A percentile compares a stretch with the other conserved stretches of the same genome.
Evolutionary conservation across 208 protist species (phyloP).

Genomic region (Trypanosoma brucei): DNA sequence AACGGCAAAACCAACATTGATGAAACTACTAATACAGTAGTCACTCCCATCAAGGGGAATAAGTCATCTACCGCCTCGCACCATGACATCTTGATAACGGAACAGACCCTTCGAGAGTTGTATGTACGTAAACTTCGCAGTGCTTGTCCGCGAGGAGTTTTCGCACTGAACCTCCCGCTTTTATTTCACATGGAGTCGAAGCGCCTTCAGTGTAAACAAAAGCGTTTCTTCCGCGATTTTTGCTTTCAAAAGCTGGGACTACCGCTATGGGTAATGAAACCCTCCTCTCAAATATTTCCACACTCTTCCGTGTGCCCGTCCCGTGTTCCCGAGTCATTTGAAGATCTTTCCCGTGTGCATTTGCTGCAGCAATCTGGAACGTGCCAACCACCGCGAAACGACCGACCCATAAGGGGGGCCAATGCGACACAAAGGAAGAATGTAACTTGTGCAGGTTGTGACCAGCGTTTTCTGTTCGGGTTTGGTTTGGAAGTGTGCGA

Average conservation of each 20-base stretch:
- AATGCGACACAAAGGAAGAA: conserved; percentile 1
- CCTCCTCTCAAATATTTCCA: conserved; percentile 18
- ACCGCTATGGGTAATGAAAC: conserved; percentile 27
- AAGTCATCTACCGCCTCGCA: too few relatives aligned
- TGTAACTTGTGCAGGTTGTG: conserved; percentile 14
- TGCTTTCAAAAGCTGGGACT: conserved; percentile 17
- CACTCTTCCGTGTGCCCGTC: conserved; percentile 20
- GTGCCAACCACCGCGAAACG: background rate
- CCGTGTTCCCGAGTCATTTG: conserved; percentile 4
- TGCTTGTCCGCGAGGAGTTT: conserved; percentile 3
- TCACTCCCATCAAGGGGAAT: too few relatives aligned
- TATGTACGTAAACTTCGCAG: conserved; percentile 20
- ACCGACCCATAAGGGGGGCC: background rate
- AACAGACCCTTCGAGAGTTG: background rate
- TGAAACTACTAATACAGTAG: too few relatives aligned
- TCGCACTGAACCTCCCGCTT: conserved; percentile 9
- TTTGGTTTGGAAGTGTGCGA: conserved; percentile 12
- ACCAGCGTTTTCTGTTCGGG: conserved; percentile 16
- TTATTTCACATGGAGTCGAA: conserved; percentile 20
- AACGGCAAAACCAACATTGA: too few relatives aligned
- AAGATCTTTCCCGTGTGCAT: conserved; percentile 1
- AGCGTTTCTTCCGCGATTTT: conserved; percentile 18
- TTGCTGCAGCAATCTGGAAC: background rate
- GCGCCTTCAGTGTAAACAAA: conserved; percentile 18
- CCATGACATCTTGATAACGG: background rate